Evolutionary conservation across 305 asterid genomes (phyloP).

Genomic region (Coffea humblotiana): DNA sequence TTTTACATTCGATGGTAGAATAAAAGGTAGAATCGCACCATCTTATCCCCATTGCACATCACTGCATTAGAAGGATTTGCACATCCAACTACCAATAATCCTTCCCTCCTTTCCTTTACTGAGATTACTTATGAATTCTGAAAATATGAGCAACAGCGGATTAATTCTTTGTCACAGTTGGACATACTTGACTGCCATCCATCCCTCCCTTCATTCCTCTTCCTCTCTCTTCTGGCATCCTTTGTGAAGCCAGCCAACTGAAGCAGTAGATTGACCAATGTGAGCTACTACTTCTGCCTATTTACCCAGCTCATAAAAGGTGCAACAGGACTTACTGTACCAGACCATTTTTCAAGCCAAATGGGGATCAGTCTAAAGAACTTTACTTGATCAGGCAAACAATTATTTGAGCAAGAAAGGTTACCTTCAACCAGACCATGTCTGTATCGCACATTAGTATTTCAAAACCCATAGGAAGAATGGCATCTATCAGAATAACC

Average conservation of each 20-base stretch:
- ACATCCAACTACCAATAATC: background rate
- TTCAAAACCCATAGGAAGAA: constrained; percentile 87
- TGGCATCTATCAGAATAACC: constrained; percentile 76
- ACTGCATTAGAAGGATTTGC: background rate
- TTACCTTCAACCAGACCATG: constrained; percentile 99
- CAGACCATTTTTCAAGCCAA: background rate
- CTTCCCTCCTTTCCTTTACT: background rate
- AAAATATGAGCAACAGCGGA: constrained; percentile 5
- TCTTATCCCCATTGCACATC: background rate
- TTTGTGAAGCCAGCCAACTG: background rate
- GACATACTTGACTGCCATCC: background rate
- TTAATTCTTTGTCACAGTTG: background rate
- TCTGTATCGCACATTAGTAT: constrained; percentile 97
- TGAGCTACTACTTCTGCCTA: constrained; percentile 1
- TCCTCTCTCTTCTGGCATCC: background rate
- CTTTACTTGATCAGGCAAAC: constrained; percentile 10
- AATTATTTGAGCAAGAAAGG: constrained; percentile 26
- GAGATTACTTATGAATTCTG: background rate
- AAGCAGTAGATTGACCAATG: background rate
- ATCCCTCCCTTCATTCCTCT: background rate
- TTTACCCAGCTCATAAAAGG: background rate
- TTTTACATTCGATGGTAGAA: background rate
- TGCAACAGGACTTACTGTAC: background rate
- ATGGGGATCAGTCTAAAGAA: background rate
- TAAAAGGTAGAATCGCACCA: background rate